Evolutionary conservation across 1,284 basidiomycete species (phyloP).

Genomic region (Rhodotorula sp.): DNA sequence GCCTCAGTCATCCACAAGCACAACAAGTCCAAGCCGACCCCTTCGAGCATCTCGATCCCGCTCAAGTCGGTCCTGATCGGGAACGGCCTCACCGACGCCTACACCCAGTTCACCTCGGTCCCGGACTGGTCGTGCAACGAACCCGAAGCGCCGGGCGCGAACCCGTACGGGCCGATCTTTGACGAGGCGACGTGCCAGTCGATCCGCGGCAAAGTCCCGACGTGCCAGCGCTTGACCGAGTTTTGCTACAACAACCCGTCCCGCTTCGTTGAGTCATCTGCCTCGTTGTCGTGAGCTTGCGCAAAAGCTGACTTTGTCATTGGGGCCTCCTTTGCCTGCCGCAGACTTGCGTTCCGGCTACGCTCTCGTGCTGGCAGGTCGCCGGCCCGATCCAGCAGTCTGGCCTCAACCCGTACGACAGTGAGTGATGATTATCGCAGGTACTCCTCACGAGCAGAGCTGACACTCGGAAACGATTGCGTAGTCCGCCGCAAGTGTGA

Average conservation of each 20-base stretch:
- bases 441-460: no score
- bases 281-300: neutral
- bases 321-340: neutral
- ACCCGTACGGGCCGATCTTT: constrained; percentile 47
- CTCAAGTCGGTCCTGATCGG: constrained; percentile 75
- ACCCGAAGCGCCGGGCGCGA: constrained; percentile 48
- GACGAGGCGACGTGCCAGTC: constrained; percentile 49
- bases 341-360: constrained; percentile 51
- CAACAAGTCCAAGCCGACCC: constrained; percentile 57
- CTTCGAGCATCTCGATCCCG: constrained; percentile 59
- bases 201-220: constrained; percentile 47
- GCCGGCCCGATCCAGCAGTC: constrained; percentile 60
- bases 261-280: constrained; percentile 54
- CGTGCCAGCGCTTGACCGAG: constrained; percentile 48
- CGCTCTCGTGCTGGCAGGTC: constrained; percentile 46
- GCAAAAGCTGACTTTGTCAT: neutral
- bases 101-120: constrained; percentile 54
- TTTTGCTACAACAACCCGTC: constrained; percentile 51
- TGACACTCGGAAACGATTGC: no score
- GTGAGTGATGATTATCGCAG: no score
- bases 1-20: constrained; percentile 63
- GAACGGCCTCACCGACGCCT: constrained; percentile 77
- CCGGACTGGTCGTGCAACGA: constrained; percentile 78
- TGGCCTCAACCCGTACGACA: constrained; percentile 55
- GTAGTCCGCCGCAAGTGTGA: constrained; percentile 67